Evolutionary conservation across 2,329 filamentous ascomycete species (phyloP).

Genomic region (Colletotrichum liaoningense): DNA sequence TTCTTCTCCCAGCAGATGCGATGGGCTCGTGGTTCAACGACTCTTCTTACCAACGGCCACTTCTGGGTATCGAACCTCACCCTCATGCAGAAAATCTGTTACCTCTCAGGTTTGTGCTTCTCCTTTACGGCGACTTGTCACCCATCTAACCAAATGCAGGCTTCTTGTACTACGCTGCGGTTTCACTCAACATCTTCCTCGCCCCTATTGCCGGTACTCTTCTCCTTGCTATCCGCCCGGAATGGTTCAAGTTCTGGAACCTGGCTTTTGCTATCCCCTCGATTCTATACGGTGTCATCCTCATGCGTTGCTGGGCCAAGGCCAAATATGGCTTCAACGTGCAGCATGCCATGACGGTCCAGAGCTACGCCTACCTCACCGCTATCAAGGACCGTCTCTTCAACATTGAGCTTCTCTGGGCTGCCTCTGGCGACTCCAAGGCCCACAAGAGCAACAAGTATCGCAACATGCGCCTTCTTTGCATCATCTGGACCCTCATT

Average conservation of each 20-base stretch:
- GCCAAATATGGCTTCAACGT: conserved; percentile 54
- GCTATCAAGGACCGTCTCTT: conserved; percentile 55
- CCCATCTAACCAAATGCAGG: conserved; percentile 33
- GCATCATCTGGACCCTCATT: conserved; percentile 49
- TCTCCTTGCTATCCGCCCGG: conserved; percentile 51
- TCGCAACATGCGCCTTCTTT: conserved; percentile 54
- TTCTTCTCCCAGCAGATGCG: conserved; percentile 58
- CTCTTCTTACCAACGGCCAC: conserved; percentile 52
- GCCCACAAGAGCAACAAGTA: conserved; percentile 55
- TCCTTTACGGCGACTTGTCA: accelerated
- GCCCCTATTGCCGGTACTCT: conserved; percentile 52
- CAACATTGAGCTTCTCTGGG: conserved; percentile 52
- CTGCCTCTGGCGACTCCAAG: conserved; percentile 51
- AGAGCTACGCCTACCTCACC: conserved; percentile 55
- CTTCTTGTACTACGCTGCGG: conserved; percentile 53
- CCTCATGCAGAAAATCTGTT: conserved; percentile 54
- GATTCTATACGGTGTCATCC: conserved; percentile 50
- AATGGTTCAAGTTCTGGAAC: conserved; percentile 57
- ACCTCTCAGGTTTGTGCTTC: conserved; percentile 46
- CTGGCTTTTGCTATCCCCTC: conserved; percentile 55
- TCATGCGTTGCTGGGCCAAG: conserved; percentile 54
- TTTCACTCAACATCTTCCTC: conserved; percentile 53
- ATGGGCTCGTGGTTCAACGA: conserved; percentile 54
- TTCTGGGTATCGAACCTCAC: conserved; percentile 53
- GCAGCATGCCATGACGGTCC: conserved; percentile 54